A percentile compares a stretch with the other conserved stretches of the same genome.
These are phyloP conservation scores for Lycium ferocissimum DNA, from an alignment of 257 asterid genomes.

Conservation along the genomic window DNA sequence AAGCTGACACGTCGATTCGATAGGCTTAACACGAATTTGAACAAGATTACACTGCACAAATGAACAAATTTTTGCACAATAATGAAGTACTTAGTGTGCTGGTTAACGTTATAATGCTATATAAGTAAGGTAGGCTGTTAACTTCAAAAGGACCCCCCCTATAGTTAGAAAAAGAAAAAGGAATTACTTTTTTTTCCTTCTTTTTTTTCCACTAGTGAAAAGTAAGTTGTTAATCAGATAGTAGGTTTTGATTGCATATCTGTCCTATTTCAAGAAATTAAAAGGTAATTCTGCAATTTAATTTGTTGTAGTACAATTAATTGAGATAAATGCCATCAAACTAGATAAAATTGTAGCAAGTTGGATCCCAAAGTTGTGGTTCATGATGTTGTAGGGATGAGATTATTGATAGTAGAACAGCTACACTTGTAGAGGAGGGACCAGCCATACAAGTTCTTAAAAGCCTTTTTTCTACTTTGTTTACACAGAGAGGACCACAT, in stretches of 20 bases:
- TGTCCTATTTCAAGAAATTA: not conserved
- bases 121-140: conserved; percentile 40
- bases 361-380: conserved; percentile 41
- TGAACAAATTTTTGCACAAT: not conserved
- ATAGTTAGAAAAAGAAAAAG: conserved; percentile 33
- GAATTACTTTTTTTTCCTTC: conserved; percentile 42
- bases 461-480: conserved; percentile 57
- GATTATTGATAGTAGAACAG: conserved; percentile 54
- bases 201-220: conserved; percentile 34
- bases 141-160: conserved; percentile 65
- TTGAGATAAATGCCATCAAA: conserved; percentile 12
- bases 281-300: not conserved
- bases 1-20: conserved; percentile 40
- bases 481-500: conserved; percentile 66
- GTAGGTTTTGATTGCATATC: not conserved
- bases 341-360: conserved; percentile 26
- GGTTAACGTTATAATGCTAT: conserved; percentile 26
- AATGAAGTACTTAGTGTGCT: conserved; percentile 20
- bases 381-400: conserved; percentile 41
- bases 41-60: not conserved
- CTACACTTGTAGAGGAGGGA: conserved; percentile 61
- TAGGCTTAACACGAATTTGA: not conserved
- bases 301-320: not conserved
- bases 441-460: conserved; percentile 59
- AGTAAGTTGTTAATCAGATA: not conserved